Evolutionary conservation across 2,329 filamentous ascomycete species (phyloP).

Genomic region (Xylogone sp.): DNA sequence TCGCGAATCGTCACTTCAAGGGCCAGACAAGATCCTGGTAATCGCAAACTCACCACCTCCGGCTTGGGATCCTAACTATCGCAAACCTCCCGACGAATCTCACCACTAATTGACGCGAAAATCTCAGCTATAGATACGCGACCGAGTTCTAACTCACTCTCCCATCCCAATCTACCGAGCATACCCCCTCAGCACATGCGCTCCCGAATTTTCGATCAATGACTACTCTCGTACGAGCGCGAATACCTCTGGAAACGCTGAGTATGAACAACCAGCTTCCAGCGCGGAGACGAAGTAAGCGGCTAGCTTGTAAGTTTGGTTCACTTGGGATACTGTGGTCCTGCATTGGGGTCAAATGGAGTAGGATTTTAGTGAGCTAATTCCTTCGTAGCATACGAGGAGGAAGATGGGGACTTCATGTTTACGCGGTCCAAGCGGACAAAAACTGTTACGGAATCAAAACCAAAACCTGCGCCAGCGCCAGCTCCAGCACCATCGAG

Average conservation of each 20-base stretch:
- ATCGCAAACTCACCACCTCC: background rate
- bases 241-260: constrained; percentile 62
- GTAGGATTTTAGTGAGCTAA: constrained; percentile 8
- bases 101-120: background rate
- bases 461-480: constrained; percentile 35
- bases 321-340: too few relatives aligned
- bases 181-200: constrained; percentile 20
- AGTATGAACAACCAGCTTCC: constrained; percentile 61
- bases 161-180: background rate
- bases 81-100: background rate
- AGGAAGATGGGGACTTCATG: constrained; percentile 73
- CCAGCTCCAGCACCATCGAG: constrained; percentile 30
- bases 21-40: background rate
- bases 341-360: constrained; percentile 1
- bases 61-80: background rate
- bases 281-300: constrained; percentile 57
- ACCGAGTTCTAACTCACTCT: background rate
- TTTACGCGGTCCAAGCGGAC: constrained; percentile 67
- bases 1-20: background rate
- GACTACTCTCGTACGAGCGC: constrained; percentile 65
- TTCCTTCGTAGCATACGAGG: constrained; percentile 51
- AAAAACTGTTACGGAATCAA: constrained; percentile 48
- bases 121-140: background rate
- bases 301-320: constrained; percentile 58
- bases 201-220: constrained; percentile 46